Evolutionary conservation across 1,284 basidiomycete species (phyloP), one percentile per base, ranked within the genome.

Genomic region (Microbotryomycetes sp.): DNA sequence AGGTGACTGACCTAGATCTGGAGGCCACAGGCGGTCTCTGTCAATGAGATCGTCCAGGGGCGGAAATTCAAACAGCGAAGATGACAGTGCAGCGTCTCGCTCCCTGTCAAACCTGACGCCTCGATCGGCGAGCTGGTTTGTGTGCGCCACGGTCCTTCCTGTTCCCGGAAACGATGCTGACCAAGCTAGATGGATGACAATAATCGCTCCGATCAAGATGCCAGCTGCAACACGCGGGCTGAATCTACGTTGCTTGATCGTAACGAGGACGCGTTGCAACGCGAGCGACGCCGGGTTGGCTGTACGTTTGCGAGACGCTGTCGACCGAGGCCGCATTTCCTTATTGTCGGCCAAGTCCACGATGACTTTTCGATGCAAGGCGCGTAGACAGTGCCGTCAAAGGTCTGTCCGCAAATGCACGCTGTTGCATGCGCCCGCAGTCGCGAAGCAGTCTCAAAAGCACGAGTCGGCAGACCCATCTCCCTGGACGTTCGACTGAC

Each of bases 21-120:
- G 64, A 1, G 64, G 64, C 64, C 64, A 65, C 46, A 62, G 54
- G 47, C 64, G 56, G 12, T 22, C 51, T 12, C 64, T 54, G 16
- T 65, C 57, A 1, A 25, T 14, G 12, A 65, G 51, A 32, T 58
- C 57, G 0, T n/a, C 23, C 19, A 65, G 57, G 49, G 56, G 28
- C 26, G 64, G 60, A 26, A 65, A 62, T 9, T 22, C 46, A 1
- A 9, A 42, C 6, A 15, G n/a, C 48, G n/a, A n/a, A 12, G 36
- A 42, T 42, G 36, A 9, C 9, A 30, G n/a, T 14, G 22, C 25
- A 29, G n/a, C 22, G 26, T 46, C 49, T 31, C 57, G 25, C 9
- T 58, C 57, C 23, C 50, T 31, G 26, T 58, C 57, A 22, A 46
- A 58, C 19, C 49, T n/a, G n/a, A 58, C 19, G 2, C 14, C 9